phyloP scores from a whole-genome alignment of 2,329 filamentous ascomycete genomes.

The Curvularia sp. region DNA sequence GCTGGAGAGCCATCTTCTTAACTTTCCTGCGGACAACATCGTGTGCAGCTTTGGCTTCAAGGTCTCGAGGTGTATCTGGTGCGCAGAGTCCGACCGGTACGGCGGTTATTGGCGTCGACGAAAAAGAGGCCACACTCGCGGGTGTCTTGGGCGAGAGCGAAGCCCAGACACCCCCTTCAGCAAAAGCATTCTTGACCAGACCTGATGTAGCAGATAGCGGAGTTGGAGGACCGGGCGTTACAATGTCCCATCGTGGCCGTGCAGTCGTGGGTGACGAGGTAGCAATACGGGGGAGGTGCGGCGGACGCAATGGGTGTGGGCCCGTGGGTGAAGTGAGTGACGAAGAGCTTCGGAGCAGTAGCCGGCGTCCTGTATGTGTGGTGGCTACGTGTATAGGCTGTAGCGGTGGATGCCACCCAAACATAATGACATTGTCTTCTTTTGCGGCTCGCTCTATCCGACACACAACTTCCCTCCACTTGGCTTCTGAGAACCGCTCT shows the following conservation, averaged over 20 bases:
- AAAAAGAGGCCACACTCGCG: neutral
- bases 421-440: slow-evolving; percentile 16
- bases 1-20: slow-evolving; percentile 7
- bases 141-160: slow-evolving; percentile 17
- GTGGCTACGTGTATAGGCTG: neutral
- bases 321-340: slow-evolving; percentile 13
- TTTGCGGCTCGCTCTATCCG: slow-evolving; percentile 7
- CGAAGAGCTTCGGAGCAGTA: slow-evolving; percentile 2
- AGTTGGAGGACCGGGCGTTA: slow-evolving; percentile 18
- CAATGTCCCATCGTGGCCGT: slow-evolving; percentile 28
- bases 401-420: neutral
- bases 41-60: slow-evolving; percentile 15
- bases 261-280: slow-evolving; percentile 10
- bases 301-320: slow-evolving; percentile 7
- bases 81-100: slow-evolving; percentile 4
- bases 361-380: neutral
- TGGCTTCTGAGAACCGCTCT: slow-evolving; percentile 21
- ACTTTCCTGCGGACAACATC: slow-evolving; percentile 4
- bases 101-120: slow-evolving; percentile 5
- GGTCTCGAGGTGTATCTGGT: slow-evolving; percentile 4
- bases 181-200: slow-evolving; percentile 28
- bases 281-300: slow-evolving; percentile 9
- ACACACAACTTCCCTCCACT: slow-evolving; percentile 14
- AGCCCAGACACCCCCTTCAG: slow-evolving; percentile 27
- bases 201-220: slow-evolving; percentile 21